phyloP scores from a whole-genome alignment of 2,329 filamentous ascomycete genomes.

The Calonectria multiphialidica region DNA sequence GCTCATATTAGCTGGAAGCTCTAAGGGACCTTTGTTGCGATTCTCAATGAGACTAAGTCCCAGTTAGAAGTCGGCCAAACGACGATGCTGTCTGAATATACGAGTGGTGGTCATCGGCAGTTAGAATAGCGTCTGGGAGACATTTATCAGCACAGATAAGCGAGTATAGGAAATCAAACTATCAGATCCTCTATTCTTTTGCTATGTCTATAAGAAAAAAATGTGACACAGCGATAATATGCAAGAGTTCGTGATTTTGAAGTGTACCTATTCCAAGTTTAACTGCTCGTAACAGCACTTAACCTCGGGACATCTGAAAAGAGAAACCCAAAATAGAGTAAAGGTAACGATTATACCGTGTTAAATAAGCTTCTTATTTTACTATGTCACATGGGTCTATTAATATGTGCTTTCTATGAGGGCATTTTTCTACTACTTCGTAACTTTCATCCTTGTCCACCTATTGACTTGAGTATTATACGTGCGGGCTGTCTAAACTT shows the following conservation, averaged over 20 bases:
- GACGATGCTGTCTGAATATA: not conserved
- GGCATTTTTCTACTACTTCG: too few relatives aligned
- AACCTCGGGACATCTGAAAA: too few relatives aligned
- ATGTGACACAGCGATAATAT: too few relatives aligned
- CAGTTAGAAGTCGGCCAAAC: not conserved
- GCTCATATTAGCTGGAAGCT: not conserved
- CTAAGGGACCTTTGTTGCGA: too few relatives aligned
- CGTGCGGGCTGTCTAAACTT: not conserved
- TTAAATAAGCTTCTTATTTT: too few relatives aligned
- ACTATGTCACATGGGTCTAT: too few relatives aligned
- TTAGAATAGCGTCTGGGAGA: not conserved
- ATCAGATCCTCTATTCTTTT: not conserved
- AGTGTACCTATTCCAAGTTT: too few relatives aligned
- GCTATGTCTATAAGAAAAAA: not conserved
- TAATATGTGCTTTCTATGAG: too few relatives aligned
- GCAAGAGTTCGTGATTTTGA: too few relatives aligned
- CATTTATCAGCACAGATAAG: not conserved
- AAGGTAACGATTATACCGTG: too few relatives aligned
- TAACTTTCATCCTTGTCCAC: not conserved
- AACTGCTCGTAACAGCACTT: too few relatives aligned
- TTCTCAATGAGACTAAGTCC: not conserved
- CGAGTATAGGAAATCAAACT: not conserved
- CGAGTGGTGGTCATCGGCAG: not conserved
- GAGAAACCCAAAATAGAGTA: too few relatives aligned
- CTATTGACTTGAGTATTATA: not conserved